A percentile compares a stretch with the other conserved stretches of the same genome.
Conservation (phyloP, 768 basidiomycete species). For the Boletus rubescentipes region DNA sequence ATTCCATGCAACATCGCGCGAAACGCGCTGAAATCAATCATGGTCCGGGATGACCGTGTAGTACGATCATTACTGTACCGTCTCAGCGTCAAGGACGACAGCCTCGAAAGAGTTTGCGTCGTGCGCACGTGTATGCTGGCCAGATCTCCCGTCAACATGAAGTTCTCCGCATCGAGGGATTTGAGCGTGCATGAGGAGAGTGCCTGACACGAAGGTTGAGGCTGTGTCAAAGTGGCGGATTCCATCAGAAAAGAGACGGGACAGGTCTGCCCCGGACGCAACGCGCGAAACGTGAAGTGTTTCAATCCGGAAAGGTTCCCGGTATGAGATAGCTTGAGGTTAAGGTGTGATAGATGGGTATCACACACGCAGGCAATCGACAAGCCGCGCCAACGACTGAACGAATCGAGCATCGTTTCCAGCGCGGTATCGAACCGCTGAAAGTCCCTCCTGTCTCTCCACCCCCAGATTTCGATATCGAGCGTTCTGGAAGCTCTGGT, state of each 20-base stretch:
- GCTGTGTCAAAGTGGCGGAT: slow-evolving; percentile 1
- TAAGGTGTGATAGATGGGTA: slow-evolving; percentile 30
- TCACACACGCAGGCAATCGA: slow-evolving; percentile 28
- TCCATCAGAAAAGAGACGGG: slow-evolving; percentile 26
- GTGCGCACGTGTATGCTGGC: slow-evolving; percentile 14
- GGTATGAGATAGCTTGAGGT: slow-evolving; percentile 23
- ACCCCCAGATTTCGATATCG: slow-evolving; percentile 28
- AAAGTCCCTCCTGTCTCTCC: slow-evolving; percentile 33
- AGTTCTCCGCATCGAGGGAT: slow-evolving; percentile 31
- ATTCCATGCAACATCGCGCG: slow-evolving; percentile 24
- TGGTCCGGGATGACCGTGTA: slow-evolving; percentile 28
- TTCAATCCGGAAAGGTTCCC: slow-evolving; percentile 22
- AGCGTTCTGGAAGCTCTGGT: slow-evolving; percentile 25
- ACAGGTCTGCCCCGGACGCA: slow-evolving; percentile 31
- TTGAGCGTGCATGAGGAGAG: slow-evolving; percentile 17
- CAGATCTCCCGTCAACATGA: slow-evolving; percentile 23
- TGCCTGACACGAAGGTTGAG: not conserved
- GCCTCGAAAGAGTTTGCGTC: slow-evolving; percentile 16
- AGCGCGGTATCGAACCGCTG: slow-evolving; percentile 30
- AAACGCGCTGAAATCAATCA: slow-evolving; percentile 28
- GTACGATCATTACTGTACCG: slow-evolving; percentile 30
- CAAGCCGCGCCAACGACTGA: slow-evolving; percentile 29
- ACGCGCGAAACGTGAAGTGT: slow-evolving; percentile 31
- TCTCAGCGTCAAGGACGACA: slow-evolving; percentile 29
- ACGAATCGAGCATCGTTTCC: slow-evolving; percentile 27